phyloP scores from a whole-genome alignment of 208 protist genomes.

The Trypanosoma rangeli region DNA sequence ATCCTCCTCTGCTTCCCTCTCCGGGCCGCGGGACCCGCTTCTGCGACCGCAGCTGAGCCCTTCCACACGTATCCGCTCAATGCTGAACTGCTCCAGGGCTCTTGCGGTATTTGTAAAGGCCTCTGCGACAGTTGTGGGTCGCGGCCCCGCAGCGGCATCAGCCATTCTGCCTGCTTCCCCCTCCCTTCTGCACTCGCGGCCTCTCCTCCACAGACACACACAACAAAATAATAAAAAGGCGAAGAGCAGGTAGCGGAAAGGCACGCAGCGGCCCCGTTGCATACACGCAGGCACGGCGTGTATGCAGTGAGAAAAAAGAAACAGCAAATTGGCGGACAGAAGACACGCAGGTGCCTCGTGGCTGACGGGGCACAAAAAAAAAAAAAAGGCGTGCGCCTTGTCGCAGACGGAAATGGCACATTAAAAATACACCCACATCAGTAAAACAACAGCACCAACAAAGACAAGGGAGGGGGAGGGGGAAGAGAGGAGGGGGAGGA shows the following conservation, averaged over 20 bases:
- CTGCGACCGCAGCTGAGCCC: constrained; percentile 39
- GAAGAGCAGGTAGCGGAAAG: neutral
- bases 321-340: too few relatives aligned
- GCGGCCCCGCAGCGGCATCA: neutral
- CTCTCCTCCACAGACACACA: constrained; percentile 8
- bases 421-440: too few relatives aligned
- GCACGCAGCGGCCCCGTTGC: too few relatives aligned
- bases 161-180: neutral
- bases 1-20: neutral
- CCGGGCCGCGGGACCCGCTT: neutral
- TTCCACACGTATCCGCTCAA: constrained; percentile 70
- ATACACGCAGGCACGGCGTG: too few relatives aligned
- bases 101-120: constrained; percentile 65
- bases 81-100: constrained; percentile 62
- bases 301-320: too few relatives aligned
- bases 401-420: too few relatives aligned
- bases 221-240: neutral
- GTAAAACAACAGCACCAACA: too few relatives aligned
- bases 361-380: too few relatives aligned
- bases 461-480: too few relatives aligned
- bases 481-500: too few relatives aligned
- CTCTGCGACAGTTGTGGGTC: constrained; percentile 44
- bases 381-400: too few relatives aligned
- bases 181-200: neutral
- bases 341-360: too few relatives aligned